Evolutionary conservation across 176 grass and related monocot species (phyloP).

Genomic region (Triticum urartu): DNA sequence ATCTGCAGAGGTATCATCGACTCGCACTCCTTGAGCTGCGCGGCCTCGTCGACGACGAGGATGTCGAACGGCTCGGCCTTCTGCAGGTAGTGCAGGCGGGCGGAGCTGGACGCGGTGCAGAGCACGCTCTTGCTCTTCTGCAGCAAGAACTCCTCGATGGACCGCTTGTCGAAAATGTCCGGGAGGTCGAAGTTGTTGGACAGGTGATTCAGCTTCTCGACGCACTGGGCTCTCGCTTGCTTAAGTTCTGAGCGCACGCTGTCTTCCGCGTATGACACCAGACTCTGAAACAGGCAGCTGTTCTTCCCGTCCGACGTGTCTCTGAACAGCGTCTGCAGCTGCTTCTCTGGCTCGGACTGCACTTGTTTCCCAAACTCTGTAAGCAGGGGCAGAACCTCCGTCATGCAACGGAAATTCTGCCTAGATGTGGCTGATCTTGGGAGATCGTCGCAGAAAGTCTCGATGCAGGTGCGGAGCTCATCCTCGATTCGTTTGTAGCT

Average conservation of each 20-base stretch:
- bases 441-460: constrained; percentile 35
- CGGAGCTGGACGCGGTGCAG: constrained; percentile 57
- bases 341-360: background rate
- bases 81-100: constrained; percentile 20
- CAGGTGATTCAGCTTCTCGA: background rate
- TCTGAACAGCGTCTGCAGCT: constrained; percentile 29
- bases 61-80: constrained; percentile 36
- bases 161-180: background rate
- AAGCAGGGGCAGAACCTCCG: background rate
- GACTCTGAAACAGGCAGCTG: background rate
- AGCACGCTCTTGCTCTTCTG: constrained; percentile 43
- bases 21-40: constrained; percentile 76
- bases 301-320: background rate
- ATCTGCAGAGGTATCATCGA: constrained; percentile 66
- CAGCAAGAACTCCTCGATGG: constrained; percentile 41
- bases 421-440: constrained; percentile 32
- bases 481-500: background rate
- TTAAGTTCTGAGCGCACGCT: constrained; percentile 21
- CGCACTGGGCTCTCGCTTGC: background rate
- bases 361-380: constrained; percentile 1
- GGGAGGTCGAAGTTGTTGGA: constrained; percentile 32
- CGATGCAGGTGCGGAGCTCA: background rate
- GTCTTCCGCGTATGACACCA: background rate
- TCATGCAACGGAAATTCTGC: constrained; percentile 24
- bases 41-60: constrained; percentile 75